Evolutionary conservation across 495 filamentous ascomycete genomes (phyloP), one percentile per base, ranked within the genome.

Genomic region (Tuber magnatum): DNA sequence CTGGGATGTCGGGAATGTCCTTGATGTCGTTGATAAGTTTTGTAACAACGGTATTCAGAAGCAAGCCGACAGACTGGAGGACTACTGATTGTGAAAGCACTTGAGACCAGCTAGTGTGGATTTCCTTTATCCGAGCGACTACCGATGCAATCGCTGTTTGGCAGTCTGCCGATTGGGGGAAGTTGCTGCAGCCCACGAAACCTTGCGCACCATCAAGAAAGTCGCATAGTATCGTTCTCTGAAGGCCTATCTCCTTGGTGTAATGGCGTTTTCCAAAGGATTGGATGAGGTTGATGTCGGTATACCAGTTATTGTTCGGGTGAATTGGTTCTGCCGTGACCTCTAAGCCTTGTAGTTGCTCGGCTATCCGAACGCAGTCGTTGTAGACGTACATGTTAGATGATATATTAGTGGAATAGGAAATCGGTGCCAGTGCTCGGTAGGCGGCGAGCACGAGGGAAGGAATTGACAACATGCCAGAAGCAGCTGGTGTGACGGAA

Each of bases 381-480:
- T 99, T 98, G 83, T 98, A 99, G 68, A 97, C 87, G 77, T 91
- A 93, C 88, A 88, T 90, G 32, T 43, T 72, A 0, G 56, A 75
- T 42, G 81, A 74, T 16, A 78, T 71, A 16, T 86, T 86, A 68
- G 87, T 78, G 0, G 86, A 83, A 83, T 99, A 99, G 82, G 92
- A 93, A 16, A 90, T 89, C 5, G 93, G 89, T 7, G 93, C 91
- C 3, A 92, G 90, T 20, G 95, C 94, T 70, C 96, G 91, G 84
- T 94, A 98, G 89, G 97, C 92, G 40, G 94, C 93, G 38, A 99
- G 85, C 32, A 94, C 87, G 43, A 96, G 88, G 1, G 92, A 92
- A 40, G 95, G 94, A 16, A 99, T 85, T 56, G 89, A 88, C 79
- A 94, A 91, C 12, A 99, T 87, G 5, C 89, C 92, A 38, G 89